Percentiles rank a stretch among this genome's conserved stretches.
These are phyloP conservation scores for Pseudomassariella vexata DNA, from an alignment of 2,329 filamentous ascomycete species.

Conservation along the genomic window DNA sequence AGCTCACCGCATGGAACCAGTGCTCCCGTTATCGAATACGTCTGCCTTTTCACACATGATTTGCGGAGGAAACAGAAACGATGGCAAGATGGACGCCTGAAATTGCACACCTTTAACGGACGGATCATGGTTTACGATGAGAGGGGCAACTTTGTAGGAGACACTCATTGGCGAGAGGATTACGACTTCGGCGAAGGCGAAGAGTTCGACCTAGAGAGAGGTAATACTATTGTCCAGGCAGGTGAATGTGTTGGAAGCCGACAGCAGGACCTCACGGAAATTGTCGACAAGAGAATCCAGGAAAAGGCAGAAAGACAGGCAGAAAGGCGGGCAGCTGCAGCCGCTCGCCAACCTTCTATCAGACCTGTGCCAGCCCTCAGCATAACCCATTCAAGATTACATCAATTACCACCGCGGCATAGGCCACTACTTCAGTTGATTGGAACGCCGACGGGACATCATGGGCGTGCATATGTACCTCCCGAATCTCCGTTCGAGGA, in stretches of 20 bases:
- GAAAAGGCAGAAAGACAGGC: conserved; percentile 47
- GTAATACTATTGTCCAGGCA: conserved; percentile 73
- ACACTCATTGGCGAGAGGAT: conserved; percentile 71
- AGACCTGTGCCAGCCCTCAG: conserved; percentile 21
- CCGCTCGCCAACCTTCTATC: conserved; percentile 24
- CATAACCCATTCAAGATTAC: too few relatives aligned
- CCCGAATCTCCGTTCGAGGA: conserved; percentile 62
- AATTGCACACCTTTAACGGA: conserved; percentile 87
- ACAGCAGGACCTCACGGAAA: conserved; percentile 70
- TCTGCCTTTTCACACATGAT: conserved; percentile 84
- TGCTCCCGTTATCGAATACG: conserved; percentile 73
- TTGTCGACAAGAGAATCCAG: conserved; percentile 65
- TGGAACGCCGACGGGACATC: conserved; percentile 57
- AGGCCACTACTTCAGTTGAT: conserved; percentile 53
- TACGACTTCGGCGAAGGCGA: conserved; percentile 72
- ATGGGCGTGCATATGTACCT: conserved; percentile 54
- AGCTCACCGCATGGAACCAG: conserved; percentile 4
- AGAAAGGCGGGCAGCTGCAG: conserved; percentile 38
- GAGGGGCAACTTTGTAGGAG: conserved; percentile 72
- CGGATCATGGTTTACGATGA: conserved; percentile 88
- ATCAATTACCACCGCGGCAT: conserved; percentile 33
- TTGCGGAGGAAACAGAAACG: conserved; percentile 80
- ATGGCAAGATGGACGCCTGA: conserved; percentile 88
- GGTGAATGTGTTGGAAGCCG: conserved; percentile 66
- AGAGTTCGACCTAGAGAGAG: conserved; percentile 72